A percentile compares a stretch with the other conserved stretches of the same genome.
These are phyloP conservation scores for Panellus pusillus DNA, from an alignment of 768 basidiomycete genomes.

Conservation along the genomic window DNA sequence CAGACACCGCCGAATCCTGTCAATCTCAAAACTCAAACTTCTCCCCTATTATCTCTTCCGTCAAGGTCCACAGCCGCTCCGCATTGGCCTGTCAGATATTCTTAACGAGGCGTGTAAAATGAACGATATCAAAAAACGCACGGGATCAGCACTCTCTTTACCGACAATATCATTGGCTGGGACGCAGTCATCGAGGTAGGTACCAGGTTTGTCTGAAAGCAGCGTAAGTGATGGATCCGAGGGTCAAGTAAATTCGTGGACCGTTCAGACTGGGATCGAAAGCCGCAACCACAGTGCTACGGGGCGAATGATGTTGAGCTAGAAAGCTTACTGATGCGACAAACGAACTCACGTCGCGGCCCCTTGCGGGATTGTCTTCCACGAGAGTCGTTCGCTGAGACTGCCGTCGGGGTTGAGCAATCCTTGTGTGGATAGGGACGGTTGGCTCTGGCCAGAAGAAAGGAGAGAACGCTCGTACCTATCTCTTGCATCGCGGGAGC, in stretches of 20 bases:
- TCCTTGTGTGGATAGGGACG: too few relatives aligned
- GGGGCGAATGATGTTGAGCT: too few relatives aligned
- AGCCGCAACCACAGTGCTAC: not conserved
- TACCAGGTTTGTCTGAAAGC: not conserved
- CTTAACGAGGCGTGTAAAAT: too few relatives aligned
- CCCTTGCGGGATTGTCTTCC: not conserved
- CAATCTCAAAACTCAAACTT: constrained; percentile 1
- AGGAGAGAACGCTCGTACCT: too few relatives aligned
- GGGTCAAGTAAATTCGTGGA: too few relatives aligned
- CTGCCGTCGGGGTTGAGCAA: too few relatives aligned
- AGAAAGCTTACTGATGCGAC: too few relatives aligned
- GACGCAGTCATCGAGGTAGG: not conserved
- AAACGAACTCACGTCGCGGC: not conserved
- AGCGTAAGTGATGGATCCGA: too few relatives aligned
- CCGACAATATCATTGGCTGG: not conserved
- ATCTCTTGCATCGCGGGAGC: too few relatives aligned
- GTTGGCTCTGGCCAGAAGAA: too few relatives aligned
- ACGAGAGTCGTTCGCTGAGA: too few relatives aligned
- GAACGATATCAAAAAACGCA: not conserved
- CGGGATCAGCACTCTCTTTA: not conserved
- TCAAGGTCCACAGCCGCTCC: not conserved
- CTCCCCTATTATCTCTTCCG: constrained; percentile 5
- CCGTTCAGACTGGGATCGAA: not conserved
- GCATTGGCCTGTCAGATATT: not conserved
- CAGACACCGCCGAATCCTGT: too few relatives aligned